Evolutionary conservation across 495 filamentous ascomycete species (phyloP).

Genomic region (Penicillium mononematosum): DNA sequence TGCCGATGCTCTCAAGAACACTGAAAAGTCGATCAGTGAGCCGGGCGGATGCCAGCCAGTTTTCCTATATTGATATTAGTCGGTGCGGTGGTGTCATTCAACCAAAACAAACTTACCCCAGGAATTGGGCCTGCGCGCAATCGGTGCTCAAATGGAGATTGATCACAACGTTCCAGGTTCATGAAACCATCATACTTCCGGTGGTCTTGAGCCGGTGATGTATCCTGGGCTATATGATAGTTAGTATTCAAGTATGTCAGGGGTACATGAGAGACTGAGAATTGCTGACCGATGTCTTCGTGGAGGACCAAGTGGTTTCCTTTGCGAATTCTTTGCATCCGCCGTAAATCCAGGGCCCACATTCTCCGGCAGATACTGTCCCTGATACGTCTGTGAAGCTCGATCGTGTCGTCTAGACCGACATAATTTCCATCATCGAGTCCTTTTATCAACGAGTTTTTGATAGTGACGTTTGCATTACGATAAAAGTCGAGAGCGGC

Average conservation of each 20-base stretch:
- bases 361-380: slow-evolving; percentile 44
- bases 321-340: slow-evolving; percentile 42
- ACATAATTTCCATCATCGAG: slow-evolving; percentile 41
- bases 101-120: slow-evolving; percentile 27
- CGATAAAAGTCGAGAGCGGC: slow-evolving; percentile 45
- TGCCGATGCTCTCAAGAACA: slow-evolving; percentile 32
- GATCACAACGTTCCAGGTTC: slow-evolving; percentile 42
- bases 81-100: background rate
- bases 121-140: slow-evolving; percentile 44
- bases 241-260: slow-evolving; percentile 8
- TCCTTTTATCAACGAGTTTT: slow-evolving; percentile 34
- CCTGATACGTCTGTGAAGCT: slow-evolving; percentile 36
- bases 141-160: slow-evolving; percentile 42
- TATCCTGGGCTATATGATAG: slow-evolving; percentile 30
- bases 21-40: slow-evolving; percentile 40
- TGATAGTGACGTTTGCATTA: slow-evolving; percentile 34
- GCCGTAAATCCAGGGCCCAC: slow-evolving; percentile 42
- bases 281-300: slow-evolving; percentile 39
- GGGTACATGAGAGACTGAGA: background rate
- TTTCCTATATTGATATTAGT: slow-evolving; percentile 27
- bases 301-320: slow-evolving; percentile 37
- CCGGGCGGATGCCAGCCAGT: slow-evolving; percentile 40
- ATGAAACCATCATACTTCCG: slow-evolving; percentile 44
- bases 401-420: slow-evolving; percentile 42
- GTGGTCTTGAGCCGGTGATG: slow-evolving; percentile 31